Percentiles rank a stretch among this genome's conserved stretches.
These are phyloP conservation scores for Coprinopsis cinerea DNA, from an alignment of 768 basidiomycete species.

Conservation along the genomic window DNA sequence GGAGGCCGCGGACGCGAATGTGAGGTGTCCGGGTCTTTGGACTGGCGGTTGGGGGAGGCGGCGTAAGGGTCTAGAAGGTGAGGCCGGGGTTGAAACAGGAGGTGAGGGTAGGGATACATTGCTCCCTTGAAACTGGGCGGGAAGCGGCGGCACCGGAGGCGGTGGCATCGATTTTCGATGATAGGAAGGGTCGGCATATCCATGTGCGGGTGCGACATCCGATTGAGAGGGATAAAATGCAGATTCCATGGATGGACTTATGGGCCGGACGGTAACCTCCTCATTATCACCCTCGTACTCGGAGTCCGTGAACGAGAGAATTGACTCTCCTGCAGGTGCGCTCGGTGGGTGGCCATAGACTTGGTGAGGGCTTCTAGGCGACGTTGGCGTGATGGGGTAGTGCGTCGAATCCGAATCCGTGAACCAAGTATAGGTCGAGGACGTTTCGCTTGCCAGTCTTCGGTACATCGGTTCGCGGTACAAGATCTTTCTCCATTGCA, in stretches of 20 bases:
- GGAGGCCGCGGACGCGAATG: background rate
- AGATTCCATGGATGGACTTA: conserved; percentile 47
- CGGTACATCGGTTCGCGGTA: conserved; percentile 53
- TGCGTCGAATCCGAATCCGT: conserved; percentile 24
- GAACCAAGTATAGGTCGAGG: conserved; percentile 15
- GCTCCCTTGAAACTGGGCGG: conserved; percentile 19
- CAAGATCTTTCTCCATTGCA: conserved; percentile 52
- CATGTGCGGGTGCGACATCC: conserved; percentile 39
- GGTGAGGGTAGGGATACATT: conserved; percentile 15
- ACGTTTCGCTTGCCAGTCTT: conserved; percentile 23
- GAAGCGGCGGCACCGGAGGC: conserved; percentile 27
- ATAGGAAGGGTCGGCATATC: conserved; percentile 37
- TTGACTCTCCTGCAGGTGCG: conserved; percentile 12
- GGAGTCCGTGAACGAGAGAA: conserved; percentile 21
- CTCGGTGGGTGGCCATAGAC: conserved; percentile 15
- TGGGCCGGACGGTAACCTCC: conserved; percentile 17
- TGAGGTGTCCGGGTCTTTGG: background rate
- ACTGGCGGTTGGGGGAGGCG: background rate
- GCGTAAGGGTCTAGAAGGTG: background rate
- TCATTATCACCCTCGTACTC: conserved; percentile 29
- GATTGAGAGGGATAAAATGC: conserved; percentile 35
- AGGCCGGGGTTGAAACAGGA: background rate
- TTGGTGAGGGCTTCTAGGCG: conserved; percentile 15
- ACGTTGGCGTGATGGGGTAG: conserved; percentile 31
- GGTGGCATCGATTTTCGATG: conserved; percentile 25